Evolutionary conservation across 106 monocot species (phyloP).

Genomic region (Acanthochlamys bracteata): DNA sequence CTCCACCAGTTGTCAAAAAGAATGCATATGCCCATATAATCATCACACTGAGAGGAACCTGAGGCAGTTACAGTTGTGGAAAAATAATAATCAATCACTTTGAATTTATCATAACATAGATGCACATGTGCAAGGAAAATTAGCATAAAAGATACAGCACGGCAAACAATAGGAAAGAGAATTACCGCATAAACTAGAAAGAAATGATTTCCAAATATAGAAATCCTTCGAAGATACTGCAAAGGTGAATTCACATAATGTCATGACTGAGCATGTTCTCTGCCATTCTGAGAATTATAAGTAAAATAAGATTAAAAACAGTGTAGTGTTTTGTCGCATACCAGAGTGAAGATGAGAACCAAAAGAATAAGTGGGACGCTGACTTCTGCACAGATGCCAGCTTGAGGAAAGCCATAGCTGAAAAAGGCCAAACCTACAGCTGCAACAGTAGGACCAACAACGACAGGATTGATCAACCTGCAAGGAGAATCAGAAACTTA

Average conservation of each 20-base stretch:
- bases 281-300: not conserved
- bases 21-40: slow-evolving; percentile 97
- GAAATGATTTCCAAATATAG: slow-evolving; percentile 71
- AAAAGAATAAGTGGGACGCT: slow-evolving; percentile 78
- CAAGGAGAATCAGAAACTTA: not conserved
- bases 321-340: slow-evolving; percentile 14
- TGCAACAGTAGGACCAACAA: slow-evolving; percentile 88
- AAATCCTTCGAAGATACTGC: slow-evolving; percentile 86
- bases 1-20: slow-evolving; percentile 93
- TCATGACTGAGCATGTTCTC: too few species aligned
- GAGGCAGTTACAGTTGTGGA: not conserved
- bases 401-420: slow-evolving; percentile 98
- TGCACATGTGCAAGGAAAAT: not conserved
- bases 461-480: slow-evolving; percentile 96
- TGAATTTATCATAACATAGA: not conserved
- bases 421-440: slow-evolving; percentile 89
- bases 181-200: slow-evolving; percentile 91
- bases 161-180: not conserved
- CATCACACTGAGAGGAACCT: slow-evolving; percentile 88
- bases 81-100: not conserved
- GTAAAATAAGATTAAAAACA: not conserved
- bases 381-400: slow-evolving; percentile 85
- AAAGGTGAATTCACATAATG: slow-evolving; percentile 5
- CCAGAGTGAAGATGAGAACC: slow-evolving; percentile 87
- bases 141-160: not conserved